Evolutionary conservation across 2,329 filamentous ascomycete species (phyloP), one percentile per base, ranked within the genome.

Genomic region (Xylaria arbuscula): DNA sequence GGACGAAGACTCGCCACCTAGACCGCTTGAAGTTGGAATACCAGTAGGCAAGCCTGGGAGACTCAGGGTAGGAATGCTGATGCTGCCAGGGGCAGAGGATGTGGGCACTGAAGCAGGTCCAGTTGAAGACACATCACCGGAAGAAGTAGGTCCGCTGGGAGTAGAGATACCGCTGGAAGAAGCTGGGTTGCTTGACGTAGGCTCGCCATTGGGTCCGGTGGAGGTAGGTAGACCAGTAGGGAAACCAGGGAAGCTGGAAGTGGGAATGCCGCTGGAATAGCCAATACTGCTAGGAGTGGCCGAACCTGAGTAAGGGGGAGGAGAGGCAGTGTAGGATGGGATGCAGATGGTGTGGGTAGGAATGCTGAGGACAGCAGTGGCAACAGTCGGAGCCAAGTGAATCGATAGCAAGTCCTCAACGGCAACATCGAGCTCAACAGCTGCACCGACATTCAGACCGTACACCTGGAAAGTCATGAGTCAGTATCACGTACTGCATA

Each of bases 361-460:
- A 34, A 77, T 76, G 54, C 72, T 76, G 60, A 81, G 76, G 24
- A 85, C 74, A 24, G 78, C 80, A 34, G 81, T 77, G n/a, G 80
- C 82, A 24, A 83, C 69, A 56, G 79, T 81, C 19, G 83, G 83
- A 24, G 79, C 80, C 24, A 82, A 72, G 69, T 77, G 77, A 34
- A 84, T 66, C 9, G 78, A 77, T n/a, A 80, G 76, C 62, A 83
- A 73, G 60, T 81, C 75, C 58, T 80, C 72, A 32, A 80, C 75
- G 9, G 47, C 66, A 45, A 82, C 75, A 61, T 78, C 77, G 24
- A 80, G 70, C 36, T 75, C 75, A 28, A 78, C 78, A 22, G 74
- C 79, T 24, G 79, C 80, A 69, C 80, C 81, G 48, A 81, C 73
- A 72, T 82, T 82, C 53, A 82, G 68, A 69, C 81, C 79, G 68